Evolutionary conservation across 192 early-diverging fungal genomes (phyloP).

Genomic region (Coemansia sp.): DNA sequence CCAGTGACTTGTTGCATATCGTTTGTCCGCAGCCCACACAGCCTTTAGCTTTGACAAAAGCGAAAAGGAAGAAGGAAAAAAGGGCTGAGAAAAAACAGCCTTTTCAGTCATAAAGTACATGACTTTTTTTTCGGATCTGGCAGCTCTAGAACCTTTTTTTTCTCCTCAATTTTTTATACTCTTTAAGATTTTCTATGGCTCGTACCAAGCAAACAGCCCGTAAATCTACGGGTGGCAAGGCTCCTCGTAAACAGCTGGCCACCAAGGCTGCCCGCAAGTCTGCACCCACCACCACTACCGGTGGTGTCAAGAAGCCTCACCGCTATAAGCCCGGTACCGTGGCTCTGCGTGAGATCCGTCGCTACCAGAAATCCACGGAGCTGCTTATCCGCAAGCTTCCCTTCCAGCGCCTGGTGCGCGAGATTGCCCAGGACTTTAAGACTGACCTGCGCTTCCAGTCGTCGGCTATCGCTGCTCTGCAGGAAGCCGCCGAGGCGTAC

Average conservation of each 20-base stretch:
- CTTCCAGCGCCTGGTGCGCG: conserved; percentile 95
- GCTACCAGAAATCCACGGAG: conserved; percentile 96
- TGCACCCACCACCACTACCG: conserved; percentile 81
- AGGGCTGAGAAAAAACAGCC: too few relatives aligned
- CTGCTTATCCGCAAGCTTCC: conserved; percentile 90
- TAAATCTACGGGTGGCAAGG: conserved; percentile 99
- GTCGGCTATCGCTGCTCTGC: conserved; percentile 97
- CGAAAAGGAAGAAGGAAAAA: background rate
- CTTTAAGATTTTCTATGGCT: conserved; percentile 50
- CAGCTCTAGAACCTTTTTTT: conserved; percentile 7
- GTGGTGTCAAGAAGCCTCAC: conserved; percentile 93
- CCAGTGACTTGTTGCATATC: conserved; percentile 7
- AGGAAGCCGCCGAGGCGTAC: conserved; percentile 97
- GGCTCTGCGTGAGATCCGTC: conserved; percentile 87
- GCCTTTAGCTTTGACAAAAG: background rate
- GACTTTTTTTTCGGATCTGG: background rate
- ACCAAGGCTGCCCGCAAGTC: conserved; percentile 98
- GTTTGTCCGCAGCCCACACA: conserved; percentile 5
- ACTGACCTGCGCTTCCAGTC: conserved; percentile 99
- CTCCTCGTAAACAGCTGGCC: conserved; percentile 95
- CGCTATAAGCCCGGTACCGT: conserved; percentile 87
- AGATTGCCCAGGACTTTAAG: conserved; percentile 99
- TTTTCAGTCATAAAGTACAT: too few relatives aligned
- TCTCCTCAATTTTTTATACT: conserved; percentile 15
- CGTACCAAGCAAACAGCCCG: conserved; percentile 93